Conservation (phyloP, 768 basidiomycete genomes). For the Serendipita sp. region DNA sequence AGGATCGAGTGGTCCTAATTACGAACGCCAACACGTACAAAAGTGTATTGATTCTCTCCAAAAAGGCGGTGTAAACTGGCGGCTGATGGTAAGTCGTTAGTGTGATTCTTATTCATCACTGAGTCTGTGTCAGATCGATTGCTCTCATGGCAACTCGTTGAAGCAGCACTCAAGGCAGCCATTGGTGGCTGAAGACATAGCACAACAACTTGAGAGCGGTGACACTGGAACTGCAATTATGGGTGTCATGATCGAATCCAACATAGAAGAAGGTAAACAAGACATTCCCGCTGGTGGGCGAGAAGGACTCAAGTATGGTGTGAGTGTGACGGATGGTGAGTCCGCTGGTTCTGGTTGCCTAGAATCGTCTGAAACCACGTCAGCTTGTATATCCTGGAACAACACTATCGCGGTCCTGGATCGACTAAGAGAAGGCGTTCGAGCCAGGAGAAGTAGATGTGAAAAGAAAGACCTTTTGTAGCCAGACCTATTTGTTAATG, state of each 20-base stretch:
- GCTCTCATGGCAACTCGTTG: slow-evolving; percentile 90
- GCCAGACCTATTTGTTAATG: no score
- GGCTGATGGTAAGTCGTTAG: slow-evolving; percentile 58
- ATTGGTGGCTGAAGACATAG: slow-evolving; percentile 79
- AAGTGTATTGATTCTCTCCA: slow-evolving; percentile 55
- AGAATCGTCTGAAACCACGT: background rate
- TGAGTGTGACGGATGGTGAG: slow-evolving; percentile 60
- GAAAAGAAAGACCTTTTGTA: no score
- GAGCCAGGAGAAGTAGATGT: slow-evolving; percentile 31
- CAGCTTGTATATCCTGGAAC: slow-evolving; percentile 78
- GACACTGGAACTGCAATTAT: slow-evolving; percentile 62
- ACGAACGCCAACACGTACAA: slow-evolving; percentile 51
- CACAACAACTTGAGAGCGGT: slow-evolving; percentile 49
- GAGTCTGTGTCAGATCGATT: slow-evolving; percentile 53
- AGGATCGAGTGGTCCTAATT: slow-evolving; percentile 85
- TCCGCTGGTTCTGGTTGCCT: slow-evolving; percentile 16
- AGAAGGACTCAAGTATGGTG: slow-evolving; percentile 58
- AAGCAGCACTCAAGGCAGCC: slow-evolving; percentile 84
- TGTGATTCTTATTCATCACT: background rate
- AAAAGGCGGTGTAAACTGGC: slow-evolving; percentile 62
- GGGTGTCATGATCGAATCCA: slow-evolving; percentile 94
- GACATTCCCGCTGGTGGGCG: slow-evolving; percentile 62
- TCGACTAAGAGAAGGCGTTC: slow-evolving; percentile 74
- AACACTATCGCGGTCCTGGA: slow-evolving; percentile 68
- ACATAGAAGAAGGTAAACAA: slow-evolving; percentile 63